A percentile compares a stretch with the other conserved stretches of the same genome.
Conservation (phyloP, 164 flowering plant genomes). For the Vitis riparia region DNA sequence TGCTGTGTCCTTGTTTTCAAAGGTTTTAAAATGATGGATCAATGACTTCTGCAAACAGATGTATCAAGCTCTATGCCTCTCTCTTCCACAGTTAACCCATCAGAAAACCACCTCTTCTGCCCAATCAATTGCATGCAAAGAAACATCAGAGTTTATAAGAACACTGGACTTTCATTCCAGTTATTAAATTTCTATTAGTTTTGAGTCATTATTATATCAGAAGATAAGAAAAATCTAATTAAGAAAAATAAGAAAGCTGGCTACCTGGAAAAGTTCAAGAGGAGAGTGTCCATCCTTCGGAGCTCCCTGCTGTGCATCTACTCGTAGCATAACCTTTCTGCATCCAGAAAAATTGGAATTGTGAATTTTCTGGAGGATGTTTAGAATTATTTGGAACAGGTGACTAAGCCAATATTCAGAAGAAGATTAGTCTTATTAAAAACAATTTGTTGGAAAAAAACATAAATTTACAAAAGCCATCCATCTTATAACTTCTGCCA, state of each 20-base stretch:
- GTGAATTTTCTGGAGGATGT: slow-evolving; percentile 2
- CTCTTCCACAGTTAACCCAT: not conserved
- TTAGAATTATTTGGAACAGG: not conserved
- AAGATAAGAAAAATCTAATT: not conserved
- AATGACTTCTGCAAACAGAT: not conserved
- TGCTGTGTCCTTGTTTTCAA: no score
- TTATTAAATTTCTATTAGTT: not conserved
- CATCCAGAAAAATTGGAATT: slow-evolving; percentile 20
- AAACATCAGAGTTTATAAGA: not conserved
- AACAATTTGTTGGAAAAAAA: not conserved
- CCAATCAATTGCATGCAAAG: not conserved
- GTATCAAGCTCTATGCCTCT: not conserved
- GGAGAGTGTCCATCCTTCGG: slow-evolving; percentile 93
- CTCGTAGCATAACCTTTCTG: slow-evolving; percentile 97
- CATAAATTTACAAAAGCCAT: no score
- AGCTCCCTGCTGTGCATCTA: slow-evolving; percentile 95
- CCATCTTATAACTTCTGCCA: no score
- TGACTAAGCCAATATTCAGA: not conserved
- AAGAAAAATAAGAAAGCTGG: slow-evolving; percentile 7
- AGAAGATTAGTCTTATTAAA: not conserved
- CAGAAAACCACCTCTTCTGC: not conserved
- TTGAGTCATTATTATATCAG: not conserved
- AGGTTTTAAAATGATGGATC: no score
- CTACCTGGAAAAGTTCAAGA: slow-evolving; percentile 91
- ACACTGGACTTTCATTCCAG: not conserved